Evolutionary conservation across 2,329 filamentous ascomycete species (phyloP), one percentile per base, ranked within the genome.

Genomic region (Diaporthe ilicicola): DNA sequence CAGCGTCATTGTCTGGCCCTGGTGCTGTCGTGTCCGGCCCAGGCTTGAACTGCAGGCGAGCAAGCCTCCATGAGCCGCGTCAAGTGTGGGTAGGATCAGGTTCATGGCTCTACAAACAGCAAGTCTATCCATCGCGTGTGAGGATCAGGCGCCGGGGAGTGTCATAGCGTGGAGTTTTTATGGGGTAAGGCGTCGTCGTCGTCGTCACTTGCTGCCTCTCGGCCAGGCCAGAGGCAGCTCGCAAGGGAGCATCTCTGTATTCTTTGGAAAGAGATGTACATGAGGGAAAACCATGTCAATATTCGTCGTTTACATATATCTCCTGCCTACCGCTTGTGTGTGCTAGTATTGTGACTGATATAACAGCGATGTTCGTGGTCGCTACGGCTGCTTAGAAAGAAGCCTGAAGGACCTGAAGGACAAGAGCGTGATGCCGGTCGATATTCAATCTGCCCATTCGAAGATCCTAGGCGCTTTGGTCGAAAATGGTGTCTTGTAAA

Each of bases 101-200:
- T 22, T n/a, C 27, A 24, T 4, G n/a, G 59, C 59, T 22, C 29
- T 34, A 7, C n/a, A 24, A 24, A 24, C n/a, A 37, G 15, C n/a
- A 13, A 50, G 8, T 27, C 29, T 48, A 29, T 27, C 29, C 34
- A 29, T 22, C 19, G 32, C 19, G 15, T 34, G n/a, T 62, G 15
- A 48, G 42, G 44, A 37, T 50, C 13, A 27, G 27, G 42, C 17
- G 44, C 59, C 27, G 15, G 4, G 37, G 32, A 29, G 29, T 29
- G 59, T 64, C 59, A 68, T 59, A 68, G 66, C 66, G 53, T 42
- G 66, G 66, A 59, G 66, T 68, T 68, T 42, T 22, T n/a, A n/a
- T 15, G 53, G 65, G 42, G 32, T 29, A 48, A 54, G 48, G 37
- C 37, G 53, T 46, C 24, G n/a, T 42, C 37, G 53, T 46, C 24